Conservation (phyloP, 345 rosid species). For the Eucalyptus brandiana region DNA sequence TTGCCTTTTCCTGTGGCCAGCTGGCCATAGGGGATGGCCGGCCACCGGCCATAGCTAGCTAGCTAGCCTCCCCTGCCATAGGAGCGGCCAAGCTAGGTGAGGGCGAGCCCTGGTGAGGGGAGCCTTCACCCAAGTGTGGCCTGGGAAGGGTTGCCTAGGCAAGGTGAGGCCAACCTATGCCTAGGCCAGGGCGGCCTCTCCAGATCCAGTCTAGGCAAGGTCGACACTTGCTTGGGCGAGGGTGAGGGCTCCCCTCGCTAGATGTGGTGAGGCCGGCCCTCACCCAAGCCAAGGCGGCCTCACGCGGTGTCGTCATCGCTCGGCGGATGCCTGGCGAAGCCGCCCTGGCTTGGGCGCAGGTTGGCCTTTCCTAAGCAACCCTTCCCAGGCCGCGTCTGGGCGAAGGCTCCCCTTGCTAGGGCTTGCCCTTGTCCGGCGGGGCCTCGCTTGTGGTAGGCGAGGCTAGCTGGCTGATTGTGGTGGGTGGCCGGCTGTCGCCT, state of each 20-base stretch:
- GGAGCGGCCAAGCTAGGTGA: accelerated
- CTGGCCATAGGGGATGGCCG: no score
- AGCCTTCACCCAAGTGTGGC: accelerated
- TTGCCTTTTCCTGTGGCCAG: accelerated
- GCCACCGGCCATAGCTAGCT: no score
- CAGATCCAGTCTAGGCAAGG: accelerated
- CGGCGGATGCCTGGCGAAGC: accelerated
- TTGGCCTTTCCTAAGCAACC: no score
- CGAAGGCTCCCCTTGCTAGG: no score
- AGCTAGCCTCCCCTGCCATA: accelerated
- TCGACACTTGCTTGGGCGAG: no score
- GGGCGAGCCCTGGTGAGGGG: accelerated
- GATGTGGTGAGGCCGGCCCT: no score
- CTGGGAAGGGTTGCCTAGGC: accelerated
- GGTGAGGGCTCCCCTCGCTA: no score
- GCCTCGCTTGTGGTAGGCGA: accelerated
- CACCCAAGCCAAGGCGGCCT: no score
- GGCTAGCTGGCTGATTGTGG: accelerated
- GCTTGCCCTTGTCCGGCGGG: accelerated
- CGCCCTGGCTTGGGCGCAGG: accelerated
- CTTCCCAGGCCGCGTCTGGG: accelerated
- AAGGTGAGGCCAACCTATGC: accelerated
- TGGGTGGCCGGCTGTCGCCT: accelerated
- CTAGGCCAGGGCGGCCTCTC: accelerated
- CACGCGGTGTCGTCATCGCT: accelerated